A percentile compares a stretch with the other conserved stretches of the same genome.
Conservation (phyloP, 768 basidiomycete genomes). For the Mycena galericulata region DNA sequence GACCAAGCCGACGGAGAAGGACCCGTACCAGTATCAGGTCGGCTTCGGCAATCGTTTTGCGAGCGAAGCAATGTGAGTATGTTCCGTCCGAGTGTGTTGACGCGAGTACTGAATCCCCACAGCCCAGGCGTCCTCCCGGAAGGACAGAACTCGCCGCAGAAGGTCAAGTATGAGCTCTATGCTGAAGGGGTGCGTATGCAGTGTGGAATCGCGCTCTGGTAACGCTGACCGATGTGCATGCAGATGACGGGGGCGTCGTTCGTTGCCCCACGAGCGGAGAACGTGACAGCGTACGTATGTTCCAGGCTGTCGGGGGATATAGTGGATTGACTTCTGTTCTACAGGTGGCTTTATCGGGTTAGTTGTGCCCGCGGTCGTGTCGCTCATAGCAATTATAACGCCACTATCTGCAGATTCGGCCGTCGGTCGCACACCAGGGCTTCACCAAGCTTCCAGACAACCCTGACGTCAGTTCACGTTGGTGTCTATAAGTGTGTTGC, state of each 20-base stretch:
- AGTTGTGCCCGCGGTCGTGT: neutral
- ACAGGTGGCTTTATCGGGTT: constrained; percentile 70
- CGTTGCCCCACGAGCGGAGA: constrained; percentile 67
- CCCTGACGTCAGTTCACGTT: constrained; percentile 61
- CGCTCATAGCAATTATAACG: neutral
- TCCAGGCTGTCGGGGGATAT: neutral
- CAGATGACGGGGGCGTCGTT: constrained; percentile 74
- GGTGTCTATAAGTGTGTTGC: neutral
- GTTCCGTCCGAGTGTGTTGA: too few species aligned
- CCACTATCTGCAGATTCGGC: constrained; percentile 55
- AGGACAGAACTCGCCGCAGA: constrained; percentile 74
- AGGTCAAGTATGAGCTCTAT: constrained; percentile 72
- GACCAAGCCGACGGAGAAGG: constrained; percentile 53
- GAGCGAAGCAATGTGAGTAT: constrained; percentile 65
- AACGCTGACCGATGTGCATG: neutral
- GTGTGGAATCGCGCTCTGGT: neutral
- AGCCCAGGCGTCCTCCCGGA: constrained; percentile 69
- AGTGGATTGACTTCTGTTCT: constrained; percentile 8
- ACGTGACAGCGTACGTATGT: constrained; percentile 58
- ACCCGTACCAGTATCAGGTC: constrained; percentile 69
- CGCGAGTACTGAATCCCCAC: too few species aligned
- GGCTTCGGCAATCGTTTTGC: constrained; percentile 71
- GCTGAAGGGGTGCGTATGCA: constrained; percentile 61
- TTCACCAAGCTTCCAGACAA: constrained; percentile 68
- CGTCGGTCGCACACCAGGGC: constrained; percentile 75